A percentile compares a stretch with the other conserved stretches of the same genome.
Conservation (phyloP, 2,329 filamentous ascomycete genomes). For the Ophidiomyces ophidiicola region DNA sequence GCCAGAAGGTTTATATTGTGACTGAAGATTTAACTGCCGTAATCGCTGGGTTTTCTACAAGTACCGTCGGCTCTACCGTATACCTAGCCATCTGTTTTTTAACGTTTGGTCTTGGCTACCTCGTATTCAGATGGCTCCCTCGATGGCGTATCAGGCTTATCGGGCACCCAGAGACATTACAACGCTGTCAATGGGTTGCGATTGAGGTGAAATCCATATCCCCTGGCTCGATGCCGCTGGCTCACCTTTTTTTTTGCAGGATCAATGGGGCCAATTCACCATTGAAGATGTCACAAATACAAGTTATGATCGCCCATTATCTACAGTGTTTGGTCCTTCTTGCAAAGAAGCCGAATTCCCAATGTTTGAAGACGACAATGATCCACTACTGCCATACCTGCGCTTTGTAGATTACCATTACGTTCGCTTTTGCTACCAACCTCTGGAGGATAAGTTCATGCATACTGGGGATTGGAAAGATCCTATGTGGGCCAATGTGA, state of each 20-base stretch:
- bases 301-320: conserved; percentile 50
- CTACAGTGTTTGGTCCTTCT: conserved; percentile 43
- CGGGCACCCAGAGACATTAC: conserved; percentile 56
- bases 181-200: conserved; percentile 78
- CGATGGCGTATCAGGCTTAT: conserved; percentile 68
- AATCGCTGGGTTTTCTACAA: conserved; percentile 81
- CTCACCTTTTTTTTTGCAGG: conserved; percentile 38
- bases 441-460: conserved; percentile 75
- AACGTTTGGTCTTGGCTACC: conserved; percentile 66
- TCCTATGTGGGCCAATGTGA: conserved; percentile 70
- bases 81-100: conserved; percentile 61
- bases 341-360: conserved; percentile 47
- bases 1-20: conserved; percentile 83
- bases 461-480: conserved; percentile 89
- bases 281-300: conserved; percentile 56
- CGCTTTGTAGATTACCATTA: conserved; percentile 84
- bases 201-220: conserved; percentile 51
- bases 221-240: conserved; percentile 9
- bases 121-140: conserved; percentile 82
- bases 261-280: conserved; percentile 88
- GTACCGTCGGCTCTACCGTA: conserved; percentile 50
- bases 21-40: conserved; percentile 92
- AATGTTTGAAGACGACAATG: conserved; percentile 58
- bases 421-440: conserved; percentile 83
- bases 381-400: conserved; percentile 63